Evolutionary conservation across 805 yeast species (phyloP).

Genomic region (Komagataella phaffii): DNA sequence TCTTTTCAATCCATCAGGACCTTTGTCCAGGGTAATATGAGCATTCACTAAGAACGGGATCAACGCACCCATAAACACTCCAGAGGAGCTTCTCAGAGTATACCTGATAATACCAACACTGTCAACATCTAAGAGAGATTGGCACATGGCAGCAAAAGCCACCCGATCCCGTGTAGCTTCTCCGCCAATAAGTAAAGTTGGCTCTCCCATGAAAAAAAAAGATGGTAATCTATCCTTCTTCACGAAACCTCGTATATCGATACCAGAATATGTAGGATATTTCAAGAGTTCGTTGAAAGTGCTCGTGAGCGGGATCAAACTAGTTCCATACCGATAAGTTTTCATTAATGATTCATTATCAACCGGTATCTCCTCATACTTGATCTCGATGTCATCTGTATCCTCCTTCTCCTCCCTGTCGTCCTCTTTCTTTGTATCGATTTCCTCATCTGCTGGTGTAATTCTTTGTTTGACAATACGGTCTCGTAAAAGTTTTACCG

Average conservation of each 20-base stretch:
- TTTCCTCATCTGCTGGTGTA: conserved; percentile 1
- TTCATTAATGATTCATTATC: conserved; percentile 29
- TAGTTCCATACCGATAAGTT: conserved; percentile 58
- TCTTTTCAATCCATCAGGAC: conserved; percentile 1
- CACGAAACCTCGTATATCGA: conserved; percentile 56
- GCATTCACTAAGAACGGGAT: conserved; percentile 28
- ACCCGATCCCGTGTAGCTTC: conserved; percentile 18
- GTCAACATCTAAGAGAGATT: conserved; percentile 33
- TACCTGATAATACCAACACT: conserved; percentile 48
- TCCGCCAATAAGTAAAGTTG: conserved; percentile 28
- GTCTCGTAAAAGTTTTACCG: conserved; percentile 12
- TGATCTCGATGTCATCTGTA: conserved; percentile 11
- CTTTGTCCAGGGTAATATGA: conserved; percentile 6
- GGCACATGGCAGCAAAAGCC: conserved; percentile 34
- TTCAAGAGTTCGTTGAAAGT: conserved; percentile 28
- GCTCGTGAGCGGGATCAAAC: conserved; percentile 38
- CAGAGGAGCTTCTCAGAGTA: conserved; percentile 35
- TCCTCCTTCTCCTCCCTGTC: conserved; percentile 8
- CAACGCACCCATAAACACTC: conserved; percentile 37
- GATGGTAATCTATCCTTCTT: conserved; percentile 34
- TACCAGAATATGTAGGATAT: conserved; percentile 31
- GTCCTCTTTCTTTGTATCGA: conserved; percentile 9
- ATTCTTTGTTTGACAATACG: conserved; percentile 3
- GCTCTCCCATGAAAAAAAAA: conserved; percentile 45
- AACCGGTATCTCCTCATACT: conserved; percentile 17